phyloP scores from a whole-genome alignment of 768 basidiomycete genomes.

The Mycena leptocephala region DNA sequence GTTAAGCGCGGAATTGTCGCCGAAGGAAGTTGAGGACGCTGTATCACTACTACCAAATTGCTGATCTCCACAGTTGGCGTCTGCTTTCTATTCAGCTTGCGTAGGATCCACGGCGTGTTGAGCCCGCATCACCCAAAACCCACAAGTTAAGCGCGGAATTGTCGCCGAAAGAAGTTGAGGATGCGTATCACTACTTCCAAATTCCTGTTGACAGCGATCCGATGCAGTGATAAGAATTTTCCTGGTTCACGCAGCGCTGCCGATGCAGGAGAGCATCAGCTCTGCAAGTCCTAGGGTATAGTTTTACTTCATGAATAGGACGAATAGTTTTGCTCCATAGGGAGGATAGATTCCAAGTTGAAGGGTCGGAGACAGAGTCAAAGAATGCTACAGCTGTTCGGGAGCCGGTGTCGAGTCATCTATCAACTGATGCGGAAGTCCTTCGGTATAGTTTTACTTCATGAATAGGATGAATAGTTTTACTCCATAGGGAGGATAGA shows the following conservation, averaged over 20 bases:
- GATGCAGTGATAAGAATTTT: background rate
- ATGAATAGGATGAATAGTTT: background rate
- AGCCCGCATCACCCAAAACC: background rate
- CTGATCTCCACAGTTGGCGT: background rate
- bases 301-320: background rate
- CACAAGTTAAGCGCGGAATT: background rate
- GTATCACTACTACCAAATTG: background rate
- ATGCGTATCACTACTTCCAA: background rate
- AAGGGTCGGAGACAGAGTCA: too few species aligned
- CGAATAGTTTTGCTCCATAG: background rate
- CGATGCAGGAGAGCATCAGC: background rate
- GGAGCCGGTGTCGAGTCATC: too few species aligned
- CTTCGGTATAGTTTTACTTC: background rate
- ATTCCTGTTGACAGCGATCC: background rate
- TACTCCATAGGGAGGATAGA: background rate
- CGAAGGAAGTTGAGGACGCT: background rate
- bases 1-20: background rate
- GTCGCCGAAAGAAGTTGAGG: background rate
- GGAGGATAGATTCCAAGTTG: too few species aligned
- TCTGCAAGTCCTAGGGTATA: background rate
- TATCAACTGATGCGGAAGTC: too few species aligned
- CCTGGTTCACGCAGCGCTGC: background rate
- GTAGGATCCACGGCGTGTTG: background rate
- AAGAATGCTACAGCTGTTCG: too few species aligned
- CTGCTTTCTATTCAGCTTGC: constrained; percentile 4